Evolutionary conservation across 441 rosid species (phyloP), one percentile per base, ranked within the genome.

Genomic region (Capsella rubella): DNA sequence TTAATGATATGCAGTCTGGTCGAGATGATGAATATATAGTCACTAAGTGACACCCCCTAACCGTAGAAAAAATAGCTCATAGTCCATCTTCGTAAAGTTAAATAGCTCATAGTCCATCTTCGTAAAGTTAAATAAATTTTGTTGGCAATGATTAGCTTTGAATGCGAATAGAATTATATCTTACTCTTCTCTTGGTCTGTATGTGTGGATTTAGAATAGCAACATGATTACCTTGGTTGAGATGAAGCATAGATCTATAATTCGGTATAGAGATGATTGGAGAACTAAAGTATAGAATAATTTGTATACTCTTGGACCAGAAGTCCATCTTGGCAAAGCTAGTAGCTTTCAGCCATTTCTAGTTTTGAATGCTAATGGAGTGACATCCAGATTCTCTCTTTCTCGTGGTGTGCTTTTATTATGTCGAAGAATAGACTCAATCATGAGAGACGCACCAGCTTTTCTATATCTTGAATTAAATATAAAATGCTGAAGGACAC

Each of bases 301-400:
- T 35, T 18, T 4, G 28, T 16, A 10, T 16, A 35, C 10, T 16
- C 45, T 16, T 57, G 45, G 62, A 57, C 45, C 29, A 58, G 64
- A 39, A 21, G 32, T 60, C 81, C 83, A 83, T 86, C 89, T 84
- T 88, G 86, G 88, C 84, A 79, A 85, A 79, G 84, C 51, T 61
- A 42, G 51, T 60, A 25, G 50, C 34, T 37, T 64, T 47, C 34
- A 29, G 73, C 78, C 64, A 56, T 84, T 85, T 64, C 67, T 83
- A 72, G 80, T 62, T 87, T 86, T 82, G 82, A 86, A 82, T 87
- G 89, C 85, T 67, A 83, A 76, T 79, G 85, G 83, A 83, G 84
- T 67, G 29, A 35, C 47, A 78, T 73, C 50, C 16, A 69, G 12
- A 29, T 35, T 32, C 71, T 40, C 66, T 56, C 72, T 39, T 71